Evolutionary conservation across 2,329 filamentous ascomycete species (phyloP).

Genomic region (Sarocladium brachiariae): DNA sequence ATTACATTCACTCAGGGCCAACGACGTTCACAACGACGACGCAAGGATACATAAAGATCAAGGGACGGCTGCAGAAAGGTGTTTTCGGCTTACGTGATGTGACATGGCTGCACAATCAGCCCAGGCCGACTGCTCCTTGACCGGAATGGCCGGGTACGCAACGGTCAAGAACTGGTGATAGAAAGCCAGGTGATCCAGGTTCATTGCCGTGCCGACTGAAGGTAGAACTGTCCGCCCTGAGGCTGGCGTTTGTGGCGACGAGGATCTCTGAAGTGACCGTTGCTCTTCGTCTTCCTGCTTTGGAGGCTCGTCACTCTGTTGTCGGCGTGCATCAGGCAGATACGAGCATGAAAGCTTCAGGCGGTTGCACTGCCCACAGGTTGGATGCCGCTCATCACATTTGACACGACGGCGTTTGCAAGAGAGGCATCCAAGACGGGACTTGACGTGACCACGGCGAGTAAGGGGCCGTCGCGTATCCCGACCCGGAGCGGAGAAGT

Average conservation of each 20-base stretch:
- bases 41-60: too few relatives aligned
- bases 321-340: background rate
- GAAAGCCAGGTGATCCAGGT: conserved; percentile 38
- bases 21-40: too few relatives aligned
- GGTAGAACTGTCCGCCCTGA: background rate
- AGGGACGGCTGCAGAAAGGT: too few relatives aligned
- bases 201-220: background rate
- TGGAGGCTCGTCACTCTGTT: too few relatives aligned
- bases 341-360: background rate
- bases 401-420: conserved; percentile 24
- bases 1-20: background rate
- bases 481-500: conserved; percentile 2
- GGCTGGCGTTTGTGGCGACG: background rate
- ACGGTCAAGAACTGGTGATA: conserved; percentile 43
- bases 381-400: conserved; percentile 22
- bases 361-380: conserved; percentile 13
- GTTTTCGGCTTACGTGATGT: conserved; percentile 25
- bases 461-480: background rate
- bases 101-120: conserved; percentile 26
- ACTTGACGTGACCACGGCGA: conserved; percentile 15
- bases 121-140: conserved; percentile 26
- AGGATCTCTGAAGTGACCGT: background rate
- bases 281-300: background rate
- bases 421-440: conserved; percentile 11
- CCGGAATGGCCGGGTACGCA: conserved; percentile 31